Conservation (phyloP, 2,329 filamentous ascomycete species). For the Fusarium sp. region DNA sequence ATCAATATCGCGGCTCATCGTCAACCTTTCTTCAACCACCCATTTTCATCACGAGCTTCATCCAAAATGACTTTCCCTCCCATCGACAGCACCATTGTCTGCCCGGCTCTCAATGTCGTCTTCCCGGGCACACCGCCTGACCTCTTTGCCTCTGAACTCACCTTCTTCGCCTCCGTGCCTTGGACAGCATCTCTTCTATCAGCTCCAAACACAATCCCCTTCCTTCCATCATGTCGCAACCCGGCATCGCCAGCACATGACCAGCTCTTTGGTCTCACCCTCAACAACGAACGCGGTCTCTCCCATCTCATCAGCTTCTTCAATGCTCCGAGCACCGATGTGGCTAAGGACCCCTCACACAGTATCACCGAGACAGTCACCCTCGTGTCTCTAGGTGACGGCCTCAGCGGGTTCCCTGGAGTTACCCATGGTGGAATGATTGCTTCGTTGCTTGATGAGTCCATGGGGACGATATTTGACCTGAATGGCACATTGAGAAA, state of each 20-base stretch:
- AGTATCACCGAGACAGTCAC: constrained; percentile 46
- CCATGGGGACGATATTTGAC: constrained; percentile 52
- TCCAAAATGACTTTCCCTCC: constrained; percentile 32
- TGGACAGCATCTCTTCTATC: constrained; percentile 51
- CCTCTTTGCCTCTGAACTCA: constrained; percentile 45
- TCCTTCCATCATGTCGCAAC: constrained; percentile 50
- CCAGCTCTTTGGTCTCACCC: constrained; percentile 50
- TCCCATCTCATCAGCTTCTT: constrained; percentile 52
- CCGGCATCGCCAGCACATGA: constrained; percentile 46
- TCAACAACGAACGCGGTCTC: constrained; percentile 46
- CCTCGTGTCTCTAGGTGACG: constrained; percentile 50
- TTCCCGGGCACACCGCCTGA: constrained; percentile 42
- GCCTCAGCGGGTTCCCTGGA: constrained; percentile 49
- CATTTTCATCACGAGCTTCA: constrained; percentile 27
- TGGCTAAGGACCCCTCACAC: constrained; percentile 38
- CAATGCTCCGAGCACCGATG: constrained; percentile 40
- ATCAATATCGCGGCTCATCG: not conserved
- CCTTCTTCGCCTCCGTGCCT: constrained; percentile 50
- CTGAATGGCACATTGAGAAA: constrained; percentile 51
- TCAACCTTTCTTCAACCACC: constrained; percentile 2
- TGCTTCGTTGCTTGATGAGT: constrained; percentile 53
- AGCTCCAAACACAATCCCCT: constrained; percentile 45
- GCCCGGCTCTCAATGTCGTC: constrained; percentile 46
- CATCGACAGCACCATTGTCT: constrained; percentile 45
- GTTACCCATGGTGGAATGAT: constrained; percentile 54